Conservation (phyloP, 1,284 basidiomycete species). For the Apiotrichum akiyoshidainum region DNA sequence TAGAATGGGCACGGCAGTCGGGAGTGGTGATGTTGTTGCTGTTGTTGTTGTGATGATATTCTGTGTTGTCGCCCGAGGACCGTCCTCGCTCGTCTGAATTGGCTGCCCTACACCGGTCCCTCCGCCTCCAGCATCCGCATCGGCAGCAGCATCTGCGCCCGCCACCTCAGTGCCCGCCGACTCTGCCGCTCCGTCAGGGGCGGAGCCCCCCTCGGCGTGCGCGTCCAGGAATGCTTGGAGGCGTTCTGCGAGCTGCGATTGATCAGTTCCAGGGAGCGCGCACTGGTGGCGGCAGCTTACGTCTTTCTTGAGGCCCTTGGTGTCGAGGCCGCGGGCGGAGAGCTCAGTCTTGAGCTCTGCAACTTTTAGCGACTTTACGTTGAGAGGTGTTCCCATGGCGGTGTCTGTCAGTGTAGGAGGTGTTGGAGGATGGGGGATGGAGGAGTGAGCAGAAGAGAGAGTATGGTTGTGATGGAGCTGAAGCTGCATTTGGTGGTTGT, state of each 20-base stretch:
- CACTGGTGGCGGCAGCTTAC: constrained; percentile 26
- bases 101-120: too few relatives aligned
- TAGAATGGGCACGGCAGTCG: too few relatives aligned
- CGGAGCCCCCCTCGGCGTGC: not conserved
- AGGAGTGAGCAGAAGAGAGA: not conserved
- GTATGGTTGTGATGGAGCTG: too few relatives aligned
- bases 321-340: constrained; percentile 37
- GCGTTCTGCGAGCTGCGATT: constrained; percentile 39
- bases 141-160: not conserved
- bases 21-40: too few relatives aligned
- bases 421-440: not conserved
- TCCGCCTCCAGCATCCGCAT: not conserved
- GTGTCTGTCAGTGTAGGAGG: too few relatives aligned
- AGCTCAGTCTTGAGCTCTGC: constrained; percentile 49
- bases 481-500: too few relatives aligned
- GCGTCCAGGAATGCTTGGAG: constrained; percentile 23
- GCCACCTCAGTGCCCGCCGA: not conserved
- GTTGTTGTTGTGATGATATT: too few relatives aligned
- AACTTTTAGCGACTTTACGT: constrained; percentile 34
- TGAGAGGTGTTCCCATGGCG: not conserved
- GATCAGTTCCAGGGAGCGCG: not conserved
- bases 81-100: too few relatives aligned
- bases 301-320: constrained; percentile 47
- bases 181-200: not conserved
- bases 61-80: too few relatives aligned